Evolutionary conservation across 345 rosid genomes (phyloP).

Genomic region (Sisymbrium altissimum): DNA sequence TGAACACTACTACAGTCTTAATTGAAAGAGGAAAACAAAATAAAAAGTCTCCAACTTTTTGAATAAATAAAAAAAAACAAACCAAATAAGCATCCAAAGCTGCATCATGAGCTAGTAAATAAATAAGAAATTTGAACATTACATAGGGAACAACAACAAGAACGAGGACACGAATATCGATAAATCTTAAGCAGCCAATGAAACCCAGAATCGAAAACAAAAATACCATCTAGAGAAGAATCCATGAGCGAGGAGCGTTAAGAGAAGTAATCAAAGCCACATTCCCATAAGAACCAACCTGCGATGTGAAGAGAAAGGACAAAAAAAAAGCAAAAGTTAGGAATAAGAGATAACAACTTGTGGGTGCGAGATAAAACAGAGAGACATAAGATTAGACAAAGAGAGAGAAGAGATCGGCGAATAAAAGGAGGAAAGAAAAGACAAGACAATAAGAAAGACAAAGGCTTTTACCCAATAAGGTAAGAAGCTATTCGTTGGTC

Average conservation of each 20-base stretch:
- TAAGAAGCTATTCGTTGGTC: neutral
- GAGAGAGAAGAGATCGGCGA: constrained; percentile 23
- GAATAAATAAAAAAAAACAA: constrained; percentile 4
- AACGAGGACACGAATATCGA: constrained; percentile 27
- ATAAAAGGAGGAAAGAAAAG: neutral
- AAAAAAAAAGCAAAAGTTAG: neutral
- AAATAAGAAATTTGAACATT: neutral
- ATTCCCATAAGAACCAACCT: constrained; percentile 19
- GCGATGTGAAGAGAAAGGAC: neutral
- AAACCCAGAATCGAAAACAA: constrained; percentile 17
- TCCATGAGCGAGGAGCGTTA: constrained; percentile 21
- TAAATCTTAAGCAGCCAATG: constrained; percentile 25
- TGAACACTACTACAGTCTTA: neutral
- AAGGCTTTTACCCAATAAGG: constrained; percentile 18
- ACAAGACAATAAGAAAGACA: constrained; percentile 10
- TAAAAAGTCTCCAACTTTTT: constrained; percentile 26
- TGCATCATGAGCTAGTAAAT: neutral
- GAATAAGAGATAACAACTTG: neutral
- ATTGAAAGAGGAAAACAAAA: neutral
- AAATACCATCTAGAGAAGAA: constrained; percentile 32
- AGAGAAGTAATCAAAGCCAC: constrained; percentile 31
- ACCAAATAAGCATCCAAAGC: constrained; percentile 29
- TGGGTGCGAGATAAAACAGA: constrained; percentile 7
- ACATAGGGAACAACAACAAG: neutral
- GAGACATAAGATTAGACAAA: constrained; percentile 9